Evolutionary conservation across 2,329 filamentous ascomycete genomes (phyloP), one percentile per base, ranked within the genome.

Genomic region (Monosporascus cannonballus): DNA sequence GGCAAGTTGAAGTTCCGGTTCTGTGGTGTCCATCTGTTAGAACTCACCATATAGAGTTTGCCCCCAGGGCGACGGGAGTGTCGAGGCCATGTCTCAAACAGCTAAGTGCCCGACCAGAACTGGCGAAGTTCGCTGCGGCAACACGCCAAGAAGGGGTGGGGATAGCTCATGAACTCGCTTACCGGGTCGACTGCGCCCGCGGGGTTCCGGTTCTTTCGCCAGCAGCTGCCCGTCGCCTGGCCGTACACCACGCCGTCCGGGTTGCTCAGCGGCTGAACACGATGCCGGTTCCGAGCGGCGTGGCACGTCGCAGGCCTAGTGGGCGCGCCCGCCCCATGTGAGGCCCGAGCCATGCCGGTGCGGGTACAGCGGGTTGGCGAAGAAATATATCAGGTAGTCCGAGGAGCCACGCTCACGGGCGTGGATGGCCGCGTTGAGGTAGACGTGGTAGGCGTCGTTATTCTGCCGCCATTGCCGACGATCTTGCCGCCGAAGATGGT

Each of bases 1-100:
- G 80, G 63, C 63, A 80, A 78, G 63, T 81, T 77, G 58, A 80
- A 81, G 68, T 81, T 81, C 50, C 79, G 73, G 65, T 81, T 81
- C 49, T 9, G 8, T 9, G 7, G 25, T 27, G 25, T 7, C 8
- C 25, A 2, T 27, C 1, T 2, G 25, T 27, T 27, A 27, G 7
- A 27, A 27, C 25, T 8, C 25, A 27, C 7, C 25, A 3, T 2
- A 27, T 27, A 27, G 25, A 27, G 2, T 7, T 7, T 9, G 25
- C 25, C 7, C 7, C 25, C 25, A 7, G 7, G 7, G 25, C 7
- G 25, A 27, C 8, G 25, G 25, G 25, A 27, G 25, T 3, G 25
- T 27, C 25, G 7, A 27, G 25, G 8, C 25, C 25, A 27, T 27
- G 25, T 27, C 25, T 9, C 25, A 27, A 27, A 27, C 25, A 1